Evolutionary conservation across 768 basidiomycete species (phyloP), one percentile per base, ranked within the genome.

Genomic region (Suillus subluteus): DNA sequence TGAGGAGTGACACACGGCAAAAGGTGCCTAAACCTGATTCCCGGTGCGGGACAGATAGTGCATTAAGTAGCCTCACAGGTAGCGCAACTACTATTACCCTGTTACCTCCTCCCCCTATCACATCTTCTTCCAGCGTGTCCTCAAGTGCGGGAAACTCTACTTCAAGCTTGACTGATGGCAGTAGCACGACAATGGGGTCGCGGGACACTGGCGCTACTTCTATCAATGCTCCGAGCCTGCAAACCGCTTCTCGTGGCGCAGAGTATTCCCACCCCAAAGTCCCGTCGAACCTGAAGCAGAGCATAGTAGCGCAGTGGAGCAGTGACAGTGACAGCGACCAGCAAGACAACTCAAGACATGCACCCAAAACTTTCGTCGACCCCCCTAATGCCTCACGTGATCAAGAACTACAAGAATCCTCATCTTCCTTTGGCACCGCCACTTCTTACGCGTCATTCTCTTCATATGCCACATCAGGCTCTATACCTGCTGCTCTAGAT

Each of bases 121-220:
- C 6, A 3, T 61, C 41, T 43, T 61, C 59, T 61, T 61, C 59
- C 41, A 61, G 59, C 21, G 59, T 43, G 13, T 61, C 59, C 18
- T 61, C 59, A 43, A 61, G 59, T 61, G 59, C 30, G 26, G 59
- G 26, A 43, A 32, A 61, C 41, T 61, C 59, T 61, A 61, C 26
- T 23, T 32, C 59, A 7, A 61, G 41, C 38, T 43, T 61, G 38
- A 61, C 26, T 32, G 55, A 56, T 56, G 59, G 59, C 11, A 61
- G 58, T 26, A 61, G 18, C 26, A 30, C 58, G 7, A 58, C 58
- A 18, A 61, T 43, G 30, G 26, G 30, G 26, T 61, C 59, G 12
- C 40, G 59, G 18, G 59, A 43, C 12, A 61, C 59, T 8, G 13
- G 30, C 30, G 41, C 59, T 30, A 61, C 41, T 43, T 43, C 40